These are phyloP conservation scores for Backusella morwellensis DNA, from an alignment of 192 early-diverging fungal genomes.

Conservation along the genomic window DNA sequence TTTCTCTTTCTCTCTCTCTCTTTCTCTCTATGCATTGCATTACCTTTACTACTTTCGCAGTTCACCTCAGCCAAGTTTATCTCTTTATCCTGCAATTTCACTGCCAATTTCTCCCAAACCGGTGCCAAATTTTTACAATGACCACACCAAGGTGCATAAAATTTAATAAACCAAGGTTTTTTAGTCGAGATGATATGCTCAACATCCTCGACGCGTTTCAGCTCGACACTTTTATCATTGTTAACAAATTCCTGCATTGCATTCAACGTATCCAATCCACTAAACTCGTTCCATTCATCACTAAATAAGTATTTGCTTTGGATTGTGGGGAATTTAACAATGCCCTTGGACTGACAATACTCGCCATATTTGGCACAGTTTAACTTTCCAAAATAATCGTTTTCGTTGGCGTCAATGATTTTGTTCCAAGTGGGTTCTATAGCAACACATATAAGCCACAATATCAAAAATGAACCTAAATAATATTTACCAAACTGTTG, in stretches of 20 bases:
- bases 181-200: background rate
- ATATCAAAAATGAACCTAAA: background rate
- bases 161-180: slow-evolving; percentile 76
- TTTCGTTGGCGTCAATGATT: background rate
- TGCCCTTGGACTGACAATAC: background rate
- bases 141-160: slow-evolving; percentile 88
- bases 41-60: slow-evolving; percentile 63
- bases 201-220: background rate
- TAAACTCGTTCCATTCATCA: slow-evolving; percentile 4
- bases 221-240: background rate
- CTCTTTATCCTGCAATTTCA: slow-evolving; percentile 56
- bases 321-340: background rate
- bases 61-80: slow-evolving; percentile 82
- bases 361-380: slow-evolving; percentile 1
- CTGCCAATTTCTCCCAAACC: slow-evolving; percentile 69
- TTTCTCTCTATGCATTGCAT: background rate
- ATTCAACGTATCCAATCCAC: background rate
- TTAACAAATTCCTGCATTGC: background rate
- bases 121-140: slow-evolving; percentile 89
- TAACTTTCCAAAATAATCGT: background rate
- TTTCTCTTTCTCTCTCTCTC: no score
- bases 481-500: background rate
- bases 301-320: background rate
- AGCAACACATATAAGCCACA: background rate
- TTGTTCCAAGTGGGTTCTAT: slow-evolving; percentile 8